Base-by-base conservation (phyloP, 1,139 yeast species). In the Geotrichum carabidarum region DNA sequence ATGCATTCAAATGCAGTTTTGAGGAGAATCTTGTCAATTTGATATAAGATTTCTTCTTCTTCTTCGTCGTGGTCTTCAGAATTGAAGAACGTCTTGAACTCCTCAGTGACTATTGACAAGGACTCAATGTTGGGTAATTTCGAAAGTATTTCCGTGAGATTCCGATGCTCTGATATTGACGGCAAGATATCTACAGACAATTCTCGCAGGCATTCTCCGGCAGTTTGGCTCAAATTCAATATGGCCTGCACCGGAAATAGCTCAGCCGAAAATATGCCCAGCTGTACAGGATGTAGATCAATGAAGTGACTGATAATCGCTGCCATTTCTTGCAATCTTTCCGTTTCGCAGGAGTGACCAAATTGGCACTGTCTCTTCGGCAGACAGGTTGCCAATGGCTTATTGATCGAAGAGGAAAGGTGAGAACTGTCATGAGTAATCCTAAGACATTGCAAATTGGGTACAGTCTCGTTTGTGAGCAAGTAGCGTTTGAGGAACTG, bases 401-500 rank as follows among this genome's bases (percentile, higher is more conserved):
- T 22, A 5, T 17, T n/a, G n/a, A 44, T 12, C 6, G 40, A 5
- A 38, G 34, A 34, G 14, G 49, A 42, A 15, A 8, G 9, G 42
- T 17, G 31, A 12, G 49, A 30, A 15, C 22, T 36, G 8, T 17
- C 36, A 41, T 40, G 37, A 22, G 44, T 48, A 17, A 48, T 32
- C 15, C 50, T 35, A 30, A 48, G 44, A 9, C 17, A 32, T 17
- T 48, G 44, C 36, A 48, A 48, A 48, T 48, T 48, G 44, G 50
- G 50, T 40, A 40, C 50, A 27, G 38, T 40, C n/a, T 48, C 37
- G 17, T 40, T 14, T 9, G 50, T 37, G 35, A 47, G 30, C 38
- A 47, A 40, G 44, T 47, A 31, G 22, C 35, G 30, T 15, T 37
- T 38, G 44, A 47, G 50, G 30, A 47, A 47, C 17, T 38, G 32